Conservation (phyloP, 345 rosid species). For the Ailanthus altissimus region DNA sequence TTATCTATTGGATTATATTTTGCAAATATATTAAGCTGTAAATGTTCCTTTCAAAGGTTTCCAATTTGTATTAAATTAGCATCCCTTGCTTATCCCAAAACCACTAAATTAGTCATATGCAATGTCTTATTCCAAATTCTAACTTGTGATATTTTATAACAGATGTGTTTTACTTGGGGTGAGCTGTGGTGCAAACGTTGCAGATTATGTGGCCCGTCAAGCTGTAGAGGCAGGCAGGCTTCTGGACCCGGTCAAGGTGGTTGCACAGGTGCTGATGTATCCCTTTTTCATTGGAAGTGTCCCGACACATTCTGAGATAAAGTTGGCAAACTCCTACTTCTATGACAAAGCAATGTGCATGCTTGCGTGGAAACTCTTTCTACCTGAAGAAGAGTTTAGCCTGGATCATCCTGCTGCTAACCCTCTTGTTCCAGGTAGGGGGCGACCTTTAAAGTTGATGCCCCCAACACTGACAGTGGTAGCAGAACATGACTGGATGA, state of each 20-base stretch:
- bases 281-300: slow-evolving; percentile 81
- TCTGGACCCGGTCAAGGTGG: slow-evolving; percentile 86
- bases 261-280: slow-evolving; percentile 91
- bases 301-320: slow-evolving; percentile 86
- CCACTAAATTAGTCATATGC: neutral
- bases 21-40: neutral
- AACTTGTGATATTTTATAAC: slow-evolving; percentile 28
- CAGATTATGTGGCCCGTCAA: slow-evolving; percentile 72
- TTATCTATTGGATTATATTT: neutral
- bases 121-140: neutral
- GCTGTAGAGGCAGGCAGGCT: slow-evolving; percentile 70
- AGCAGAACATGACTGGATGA: slow-evolving; percentile 98
- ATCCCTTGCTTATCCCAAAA: neutral
- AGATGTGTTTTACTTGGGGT: slow-evolving; percentile 92
- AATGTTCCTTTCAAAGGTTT: neutral
- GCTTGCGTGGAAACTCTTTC: slow-evolving; percentile 89
- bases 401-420: slow-evolving; percentile 86
- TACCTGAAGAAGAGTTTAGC: slow-evolving; percentile 73
- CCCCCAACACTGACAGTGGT: slow-evolving; percentile 93
- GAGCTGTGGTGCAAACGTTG: slow-evolving; percentile 92
- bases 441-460: slow-evolving; percentile 82
- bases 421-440: slow-evolving; percentile 69
- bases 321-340: slow-evolving; percentile 81
- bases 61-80: neutral
- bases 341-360: slow-evolving; percentile 80